Conservation (phyloP, 1,284 basidiomycete genomes). For the Leccinum variabile region DNA sequence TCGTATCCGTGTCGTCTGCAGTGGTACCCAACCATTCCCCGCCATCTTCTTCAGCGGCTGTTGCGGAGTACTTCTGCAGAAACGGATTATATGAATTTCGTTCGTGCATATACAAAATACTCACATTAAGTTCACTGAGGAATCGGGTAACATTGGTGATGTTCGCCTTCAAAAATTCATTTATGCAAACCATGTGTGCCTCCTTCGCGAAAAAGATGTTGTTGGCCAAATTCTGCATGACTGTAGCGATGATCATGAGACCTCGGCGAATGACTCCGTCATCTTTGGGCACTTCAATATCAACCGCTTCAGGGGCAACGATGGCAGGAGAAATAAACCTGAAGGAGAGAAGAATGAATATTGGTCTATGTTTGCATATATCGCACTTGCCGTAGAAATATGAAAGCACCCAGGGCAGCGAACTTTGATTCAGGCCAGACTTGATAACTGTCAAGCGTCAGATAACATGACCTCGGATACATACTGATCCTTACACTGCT, state of each 20-base stretch:
- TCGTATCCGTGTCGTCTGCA: conserved; percentile 78
- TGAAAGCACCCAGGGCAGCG: conserved; percentile 87
- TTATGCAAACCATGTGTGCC: conserved; percentile 79
- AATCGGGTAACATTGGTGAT: conserved; percentile 82
- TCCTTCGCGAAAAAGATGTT: conserved; percentile 92
- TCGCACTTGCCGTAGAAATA: conserved; percentile 72
- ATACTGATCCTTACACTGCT: conserved; percentile 61
- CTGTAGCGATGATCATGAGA: conserved; percentile 84
- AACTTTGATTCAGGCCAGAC: conserved; percentile 85
- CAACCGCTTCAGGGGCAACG: conserved; percentile 81
- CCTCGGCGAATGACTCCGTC: conserved; percentile 65
- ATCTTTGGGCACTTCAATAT: conserved; percentile 75
- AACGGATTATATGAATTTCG: conserved; percentile 7
- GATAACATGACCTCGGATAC: conserved; percentile 10
- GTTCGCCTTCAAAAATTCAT: conserved; percentile 75
- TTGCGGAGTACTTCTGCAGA: conserved; percentile 54
- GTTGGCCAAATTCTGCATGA: conserved; percentile 91
- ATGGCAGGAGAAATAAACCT: conserved; percentile 86
- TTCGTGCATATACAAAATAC: conserved; percentile 26
- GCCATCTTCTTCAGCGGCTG: conserved; percentile 52
- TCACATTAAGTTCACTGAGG: conserved; percentile 77
- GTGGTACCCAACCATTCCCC: conserved; percentile 74
- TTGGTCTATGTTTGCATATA: neutral
- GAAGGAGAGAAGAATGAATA: conserved; percentile 6
- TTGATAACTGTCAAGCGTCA: conserved; percentile 39